Evolutionary conservation across 1,139 yeast species (phyloP).

Genomic region (Pichia terricola): DNA sequence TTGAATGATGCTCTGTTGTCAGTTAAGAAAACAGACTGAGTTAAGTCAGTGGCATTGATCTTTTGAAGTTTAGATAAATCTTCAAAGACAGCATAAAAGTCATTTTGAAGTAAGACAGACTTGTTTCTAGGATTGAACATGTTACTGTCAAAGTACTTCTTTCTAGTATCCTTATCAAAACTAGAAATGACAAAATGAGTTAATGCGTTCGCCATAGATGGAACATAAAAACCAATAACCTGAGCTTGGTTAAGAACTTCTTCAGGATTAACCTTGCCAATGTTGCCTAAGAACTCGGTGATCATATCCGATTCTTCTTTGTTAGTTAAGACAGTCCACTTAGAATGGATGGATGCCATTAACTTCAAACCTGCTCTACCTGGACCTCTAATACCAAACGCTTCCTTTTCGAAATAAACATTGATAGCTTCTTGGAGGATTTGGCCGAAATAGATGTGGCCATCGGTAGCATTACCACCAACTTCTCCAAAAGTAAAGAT

Average conservation of each 20-base stretch:
- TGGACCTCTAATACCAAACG: neutral
- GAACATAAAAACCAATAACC: constrained; percentile 1
- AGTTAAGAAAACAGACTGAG: too few relatives aligned
- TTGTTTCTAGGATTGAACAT: too few relatives aligned
- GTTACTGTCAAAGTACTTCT: too few relatives aligned
- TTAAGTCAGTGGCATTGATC: too few relatives aligned
- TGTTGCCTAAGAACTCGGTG: neutral
- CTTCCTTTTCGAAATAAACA: neutral
- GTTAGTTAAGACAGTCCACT: neutral
- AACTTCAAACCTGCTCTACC: neutral
- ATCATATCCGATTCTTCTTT: neutral
- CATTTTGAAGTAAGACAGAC: too few relatives aligned
- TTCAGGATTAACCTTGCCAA: neutral
- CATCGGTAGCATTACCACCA: neutral
- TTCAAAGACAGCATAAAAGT: too few relatives aligned
- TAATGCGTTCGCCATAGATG: neutral
- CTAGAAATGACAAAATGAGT: too few relatives aligned
- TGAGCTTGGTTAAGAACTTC: constrained; percentile 1
- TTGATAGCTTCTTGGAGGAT: too few relatives aligned
- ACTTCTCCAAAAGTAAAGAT: neutral
- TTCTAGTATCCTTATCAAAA: too few relatives aligned
- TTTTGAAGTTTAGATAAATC: too few relatives aligned
- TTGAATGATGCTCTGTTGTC: too few relatives aligned
- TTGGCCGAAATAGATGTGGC: neutral
- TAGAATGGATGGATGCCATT: neutral